A percentile compares a stretch with the other conserved stretches of the same genome.
phyloP scores from a whole-genome alignment of 2,329 filamentous ascomycete genomes.

The Coleophoma crateriformis region DNA sequence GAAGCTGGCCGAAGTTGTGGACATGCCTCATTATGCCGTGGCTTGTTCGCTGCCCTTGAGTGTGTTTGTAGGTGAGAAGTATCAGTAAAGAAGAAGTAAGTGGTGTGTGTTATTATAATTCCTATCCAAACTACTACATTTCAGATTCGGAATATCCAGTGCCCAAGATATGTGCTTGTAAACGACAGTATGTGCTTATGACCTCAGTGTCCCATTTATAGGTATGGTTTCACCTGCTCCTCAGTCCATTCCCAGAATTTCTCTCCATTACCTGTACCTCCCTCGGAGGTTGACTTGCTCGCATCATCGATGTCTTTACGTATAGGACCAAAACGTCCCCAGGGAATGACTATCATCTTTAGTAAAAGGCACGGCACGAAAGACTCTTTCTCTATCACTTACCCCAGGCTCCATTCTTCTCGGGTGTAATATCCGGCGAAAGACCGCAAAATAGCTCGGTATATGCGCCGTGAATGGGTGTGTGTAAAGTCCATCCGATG shows the following conservation, averaged over 20 bases:
- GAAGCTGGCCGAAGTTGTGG: conserved; percentile 45
- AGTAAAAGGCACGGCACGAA: neutral
- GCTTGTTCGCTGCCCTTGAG: conserved; percentile 42
- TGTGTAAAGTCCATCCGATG: conserved; percentile 9
- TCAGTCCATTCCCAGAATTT: conserved; percentile 41
- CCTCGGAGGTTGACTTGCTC: conserved; percentile 27
- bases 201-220: neutral
- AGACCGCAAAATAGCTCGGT: conserved; percentile 24
- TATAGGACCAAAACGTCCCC: conserved; percentile 33
- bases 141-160: neutral
- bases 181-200: neutral
- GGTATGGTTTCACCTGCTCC: conserved; percentile 28
- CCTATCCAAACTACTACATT: neutral
- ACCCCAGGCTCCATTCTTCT: conserved; percentile 21
- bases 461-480: conserved; percentile 21
- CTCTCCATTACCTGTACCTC: conserved; percentile 30
- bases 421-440: conserved; percentile 18
- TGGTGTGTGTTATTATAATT: neutral
- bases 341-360: conserved; percentile 34
- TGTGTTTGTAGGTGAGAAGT: conserved; percentile 32
- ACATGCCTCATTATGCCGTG: conserved; percentile 48
- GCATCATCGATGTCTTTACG: conserved; percentile 27
- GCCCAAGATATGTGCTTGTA: neutral
- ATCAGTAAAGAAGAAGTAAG: conserved; percentile 5
- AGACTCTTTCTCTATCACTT: neutral